A percentile compares a stretch with the other conserved stretches of the same genome.
Conservation (phyloP, 768 basidiomycete genomes). For the Phaeolepiota aurea region DNA sequence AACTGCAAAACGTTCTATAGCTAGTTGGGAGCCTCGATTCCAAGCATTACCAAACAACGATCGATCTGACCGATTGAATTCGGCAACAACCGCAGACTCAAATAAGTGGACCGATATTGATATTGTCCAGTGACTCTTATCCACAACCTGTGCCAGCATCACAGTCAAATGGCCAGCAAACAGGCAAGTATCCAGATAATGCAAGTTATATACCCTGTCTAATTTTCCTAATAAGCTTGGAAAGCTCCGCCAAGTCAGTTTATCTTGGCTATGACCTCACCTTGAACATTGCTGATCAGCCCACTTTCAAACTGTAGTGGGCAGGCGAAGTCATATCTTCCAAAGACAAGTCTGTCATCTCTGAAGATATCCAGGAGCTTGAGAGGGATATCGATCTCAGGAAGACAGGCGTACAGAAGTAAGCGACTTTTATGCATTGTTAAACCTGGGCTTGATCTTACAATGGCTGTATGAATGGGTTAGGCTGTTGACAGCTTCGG, state of each 20-base stretch:
- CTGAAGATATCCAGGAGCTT: constrained; percentile 73
- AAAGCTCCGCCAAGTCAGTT: constrained; percentile 65
- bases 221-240: constrained; percentile 42
- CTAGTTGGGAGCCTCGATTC: too few species aligned
- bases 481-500: constrained; percentile 68
- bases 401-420: constrained; percentile 67
- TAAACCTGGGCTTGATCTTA: not conserved
- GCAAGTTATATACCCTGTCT: not conserved
- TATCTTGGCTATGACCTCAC: constrained; percentile 6
- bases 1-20: too few species aligned
- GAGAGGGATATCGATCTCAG: constrained; percentile 82
- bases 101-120: constrained; percentile 3
- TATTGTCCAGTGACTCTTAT: not conserved
- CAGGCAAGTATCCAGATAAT: constrained; percentile 36
- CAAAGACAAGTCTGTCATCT: constrained; percentile 70
- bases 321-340: constrained; percentile 84
- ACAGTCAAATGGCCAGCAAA: constrained; percentile 61
- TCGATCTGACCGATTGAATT: not conserved
- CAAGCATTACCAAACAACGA: too few species aligned
- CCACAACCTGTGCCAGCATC: not conserved
- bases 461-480: constrained; percentile 1
- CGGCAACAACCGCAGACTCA: constrained; percentile 1
- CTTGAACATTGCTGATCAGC: too few species aligned
- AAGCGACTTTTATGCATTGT: constrained; percentile 19
- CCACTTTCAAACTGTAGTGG: constrained; percentile 50